A percentile compares a stretch with the other conserved stretches of the same genome.
Conservation (phyloP, 257 asterid species). For the Nicotiana benthamiana region DNA sequence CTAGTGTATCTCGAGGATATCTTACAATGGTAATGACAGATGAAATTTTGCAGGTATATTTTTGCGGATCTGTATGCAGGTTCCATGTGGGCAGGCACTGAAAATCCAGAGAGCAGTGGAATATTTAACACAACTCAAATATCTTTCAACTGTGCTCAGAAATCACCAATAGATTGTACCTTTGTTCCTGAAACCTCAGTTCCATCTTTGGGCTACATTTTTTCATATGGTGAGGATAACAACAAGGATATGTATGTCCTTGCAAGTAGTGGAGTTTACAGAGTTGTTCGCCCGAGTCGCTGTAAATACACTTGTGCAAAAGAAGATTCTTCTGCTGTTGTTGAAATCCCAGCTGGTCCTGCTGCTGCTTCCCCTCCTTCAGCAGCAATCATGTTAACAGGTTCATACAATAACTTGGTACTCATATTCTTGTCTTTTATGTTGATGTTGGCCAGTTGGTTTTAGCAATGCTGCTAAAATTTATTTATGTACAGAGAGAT, state of each 20-base stretch:
- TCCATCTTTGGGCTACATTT: slow-evolving; percentile 70
- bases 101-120: slow-evolving; percentile 59
- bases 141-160: slow-evolving; percentile 49
- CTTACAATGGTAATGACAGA: neutral
- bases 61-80: slow-evolving; percentile 69
- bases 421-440: slow-evolving; percentile 21
- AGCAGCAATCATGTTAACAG: slow-evolving; percentile 19
- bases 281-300: slow-evolving; percentile 70
- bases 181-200: slow-evolving; percentile 39
- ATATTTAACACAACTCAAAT: slow-evolving; percentile 38
- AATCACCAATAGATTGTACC: slow-evolving; percentile 67
- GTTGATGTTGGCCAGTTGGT: neutral
- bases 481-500: neutral
- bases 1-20: too few relatives aligned
- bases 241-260: slow-evolving; percentile 51
- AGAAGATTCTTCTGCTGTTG: slow-evolving; percentile 26
- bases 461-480: neutral
- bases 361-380: slow-evolving; percentile 44
- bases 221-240: slow-evolving; percentile 79
- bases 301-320: slow-evolving; percentile 58
- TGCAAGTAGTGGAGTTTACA: slow-evolving; percentile 70
- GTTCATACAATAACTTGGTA: slow-evolving; percentile 10
- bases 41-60: slow-evolving; percentile 45
- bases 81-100: slow-evolving; percentile 65
- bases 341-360: slow-evolving; percentile 19